Percentiles rank a stretch among this genome's conserved stretches.
Evolutionary conservation across 164 flowering plant genomes (phyloP).

Genomic region (Berberis thunbergii): DNA sequence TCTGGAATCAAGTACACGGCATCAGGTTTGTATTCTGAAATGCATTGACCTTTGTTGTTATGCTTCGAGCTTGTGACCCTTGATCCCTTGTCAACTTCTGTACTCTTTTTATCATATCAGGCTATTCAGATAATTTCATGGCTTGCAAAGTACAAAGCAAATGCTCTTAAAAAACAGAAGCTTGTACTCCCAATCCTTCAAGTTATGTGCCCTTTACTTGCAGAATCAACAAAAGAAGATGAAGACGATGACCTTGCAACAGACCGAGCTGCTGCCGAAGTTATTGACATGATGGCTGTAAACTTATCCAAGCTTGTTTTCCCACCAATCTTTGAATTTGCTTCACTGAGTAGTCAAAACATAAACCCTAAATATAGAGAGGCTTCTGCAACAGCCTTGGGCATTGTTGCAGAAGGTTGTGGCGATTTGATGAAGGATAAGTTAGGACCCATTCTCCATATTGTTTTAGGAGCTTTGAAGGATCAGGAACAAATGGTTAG

Average conservation of each 20-base stretch:
- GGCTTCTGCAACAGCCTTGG: constrained; percentile 85
- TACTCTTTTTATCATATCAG: constrained; percentile 33
- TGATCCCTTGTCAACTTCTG: constrained; percentile 3
- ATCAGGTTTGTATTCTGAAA: constrained; percentile 51
- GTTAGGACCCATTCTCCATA: constrained; percentile 65
- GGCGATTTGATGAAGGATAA: constrained; percentile 68
- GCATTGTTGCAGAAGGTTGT: constrained; percentile 92
- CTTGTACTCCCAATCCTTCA: constrained; percentile 77
- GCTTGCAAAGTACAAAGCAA: constrained; percentile 87
- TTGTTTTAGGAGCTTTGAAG: constrained; percentile 71
- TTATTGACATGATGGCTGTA: constrained; percentile 86
- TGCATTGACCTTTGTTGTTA: background rate
- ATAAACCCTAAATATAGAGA: constrained; percentile 74
- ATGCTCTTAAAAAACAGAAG: constrained; percentile 81
- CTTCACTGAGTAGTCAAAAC: constrained; percentile 67
- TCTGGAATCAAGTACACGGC: constrained; percentile 77
- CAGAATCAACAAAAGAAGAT: constrained; percentile 59
- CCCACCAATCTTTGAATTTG: constrained; percentile 76
- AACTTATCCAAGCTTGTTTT: constrained; percentile 80
- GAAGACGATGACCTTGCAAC: constrained; percentile 89
- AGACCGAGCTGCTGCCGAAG: constrained; percentile 97
- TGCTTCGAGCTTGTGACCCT: background rate
- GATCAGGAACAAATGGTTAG: constrained; percentile 91
- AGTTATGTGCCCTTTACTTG: constrained; percentile 89
- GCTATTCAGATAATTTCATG: constrained; percentile 95